Percentiles rank a stretch among this genome's conserved stretches.
Conservation (phyloP, 2,329 filamentous ascomycete species). For the Aspergillus nomiae region DNA sequence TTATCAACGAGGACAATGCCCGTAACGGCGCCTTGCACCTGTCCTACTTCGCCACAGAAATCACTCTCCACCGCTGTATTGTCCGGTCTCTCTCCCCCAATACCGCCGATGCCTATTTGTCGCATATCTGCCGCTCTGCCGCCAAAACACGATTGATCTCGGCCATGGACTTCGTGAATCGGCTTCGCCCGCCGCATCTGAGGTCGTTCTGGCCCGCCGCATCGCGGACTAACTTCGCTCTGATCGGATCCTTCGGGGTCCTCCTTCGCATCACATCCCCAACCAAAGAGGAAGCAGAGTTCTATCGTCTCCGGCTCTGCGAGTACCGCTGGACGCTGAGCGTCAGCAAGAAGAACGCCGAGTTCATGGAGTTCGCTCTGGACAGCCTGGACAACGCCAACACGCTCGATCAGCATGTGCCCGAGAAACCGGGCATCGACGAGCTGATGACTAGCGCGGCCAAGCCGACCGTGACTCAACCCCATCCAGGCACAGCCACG, state of each 20-base stretch:
- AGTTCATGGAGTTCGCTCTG: conserved; percentile 64
- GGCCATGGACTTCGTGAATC: conserved; percentile 96
- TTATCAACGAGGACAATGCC: conserved; percentile 42
- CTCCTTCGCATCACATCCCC: conserved; percentile 87
- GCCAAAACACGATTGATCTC: conserved; percentile 93
- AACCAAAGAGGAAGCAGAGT: conserved; percentile 84
- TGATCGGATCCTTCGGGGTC: conserved; percentile 92
- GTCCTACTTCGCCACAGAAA: conserved; percentile 91
- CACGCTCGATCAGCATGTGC: conserved; percentile 67
- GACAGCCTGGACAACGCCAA: conserved; percentile 74
- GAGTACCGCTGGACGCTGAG: conserved; percentile 95
- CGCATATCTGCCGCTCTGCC: conserved; percentile 89
- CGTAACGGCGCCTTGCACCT: conserved; percentile 75
- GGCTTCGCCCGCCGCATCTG: conserved; percentile 80
- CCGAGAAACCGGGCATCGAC: conserved; percentile 67
- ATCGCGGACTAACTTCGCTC: conserved; percentile 72
- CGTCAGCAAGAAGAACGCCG: conserved; percentile 74
- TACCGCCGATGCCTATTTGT: conserved; percentile 72
- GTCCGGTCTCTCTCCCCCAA: conserved; percentile 71
- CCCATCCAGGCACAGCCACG: conserved; percentile 19
- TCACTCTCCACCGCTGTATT: conserved; percentile 87
- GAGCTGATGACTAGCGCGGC: conserved; percentile 39
- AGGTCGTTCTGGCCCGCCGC: conserved; percentile 76
- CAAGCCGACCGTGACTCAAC: conserved; percentile 26
- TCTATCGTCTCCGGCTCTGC: conserved; percentile 80